Percentiles rank a stretch among this genome's conserved stretches.
Conservation (phyloP, 75 land plant genomes). For the Picea glauca region DNA sequence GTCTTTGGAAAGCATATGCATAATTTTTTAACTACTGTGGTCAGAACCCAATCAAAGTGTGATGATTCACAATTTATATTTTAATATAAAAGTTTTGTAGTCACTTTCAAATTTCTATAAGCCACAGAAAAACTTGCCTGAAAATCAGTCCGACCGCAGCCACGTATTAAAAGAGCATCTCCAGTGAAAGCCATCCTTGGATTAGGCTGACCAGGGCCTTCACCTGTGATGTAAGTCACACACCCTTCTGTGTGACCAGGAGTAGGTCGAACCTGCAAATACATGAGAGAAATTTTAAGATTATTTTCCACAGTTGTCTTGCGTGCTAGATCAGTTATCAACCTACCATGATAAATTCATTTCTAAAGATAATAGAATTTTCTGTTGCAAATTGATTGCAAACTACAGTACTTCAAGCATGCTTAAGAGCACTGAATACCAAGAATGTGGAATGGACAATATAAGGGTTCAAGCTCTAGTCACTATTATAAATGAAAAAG, state of each 20-base stretch:
- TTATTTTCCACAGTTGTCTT: background rate
- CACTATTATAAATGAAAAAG: background rate
- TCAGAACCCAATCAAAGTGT: background rate
- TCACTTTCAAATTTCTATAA: background rate
- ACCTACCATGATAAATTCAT: background rate
- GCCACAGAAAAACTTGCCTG: conserved; percentile 40
- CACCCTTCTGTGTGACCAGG: conserved; percentile 97
- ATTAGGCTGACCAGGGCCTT: conserved; percentile 74
- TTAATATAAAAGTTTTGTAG: background rate
- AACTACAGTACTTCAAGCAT: background rate
- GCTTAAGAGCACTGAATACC: background rate
- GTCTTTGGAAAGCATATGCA: background rate
- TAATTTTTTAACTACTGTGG: background rate
- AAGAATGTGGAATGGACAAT: too few species aligned
- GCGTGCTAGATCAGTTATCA: background rate
- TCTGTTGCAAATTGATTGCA: background rate
- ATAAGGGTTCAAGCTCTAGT: background rate
- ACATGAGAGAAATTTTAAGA: background rate
- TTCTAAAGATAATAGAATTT: conserved; percentile 4
- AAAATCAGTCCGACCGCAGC: conserved; percentile 99
- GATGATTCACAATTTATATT: background rate
- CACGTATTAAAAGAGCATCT: conserved; percentile 92
- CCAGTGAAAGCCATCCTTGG: conserved; percentile 98
- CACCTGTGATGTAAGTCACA: conserved; percentile 97
- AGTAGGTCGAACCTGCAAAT: conserved; percentile 83